A percentile compares a stretch with the other conserved stretches of the same genome.
Evolutionary conservation across 768 basidiomycete genomes (phyloP).

Genomic region (Lactarius quietus): DNA sequence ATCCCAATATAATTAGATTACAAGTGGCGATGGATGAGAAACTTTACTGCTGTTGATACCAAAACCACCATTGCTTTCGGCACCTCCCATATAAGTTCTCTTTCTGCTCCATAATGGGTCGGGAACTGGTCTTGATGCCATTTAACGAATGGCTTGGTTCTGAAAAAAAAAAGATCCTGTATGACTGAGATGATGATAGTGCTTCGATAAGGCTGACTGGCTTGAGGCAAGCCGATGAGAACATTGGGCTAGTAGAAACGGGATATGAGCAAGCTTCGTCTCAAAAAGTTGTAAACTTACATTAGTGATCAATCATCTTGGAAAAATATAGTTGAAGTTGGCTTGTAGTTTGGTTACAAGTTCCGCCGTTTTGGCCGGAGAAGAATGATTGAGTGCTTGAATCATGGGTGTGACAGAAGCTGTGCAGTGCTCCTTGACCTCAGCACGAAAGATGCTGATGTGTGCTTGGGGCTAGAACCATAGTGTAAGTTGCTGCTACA

Average conservation of each 20-base stretch:
- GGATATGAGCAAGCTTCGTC: not conserved
- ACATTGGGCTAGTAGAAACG: not conserved
- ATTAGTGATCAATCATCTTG: not conserved
- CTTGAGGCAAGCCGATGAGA: not conserved
- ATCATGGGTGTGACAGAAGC: not conserved
- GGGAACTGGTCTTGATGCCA: not conserved
- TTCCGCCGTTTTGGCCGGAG: not conserved
- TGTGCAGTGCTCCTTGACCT: not conserved
- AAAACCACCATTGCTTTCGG: not conserved
- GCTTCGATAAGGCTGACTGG: not conserved
- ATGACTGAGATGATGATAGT: not conserved
- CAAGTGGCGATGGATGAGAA: not conserved
- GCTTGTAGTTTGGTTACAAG: rapidly evolving
- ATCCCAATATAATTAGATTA: not conserved
- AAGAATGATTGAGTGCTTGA: not conserved
- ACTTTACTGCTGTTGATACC: not conserved
- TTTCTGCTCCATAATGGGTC: not conserved
- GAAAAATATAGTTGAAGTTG: not conserved
- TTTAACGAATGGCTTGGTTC: not conserved
- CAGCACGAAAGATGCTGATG: not conserved
- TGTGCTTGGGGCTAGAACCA: not conserved
- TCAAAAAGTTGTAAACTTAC: not conserved
- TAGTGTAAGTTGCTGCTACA: too few relatives aligned
- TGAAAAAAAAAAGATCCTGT: not conserved
- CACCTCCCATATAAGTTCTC: not conserved